Evolutionary conservation across 164 flowering plant genomes (phyloP).

Genomic region (Cinnamomum chago): DNA sequence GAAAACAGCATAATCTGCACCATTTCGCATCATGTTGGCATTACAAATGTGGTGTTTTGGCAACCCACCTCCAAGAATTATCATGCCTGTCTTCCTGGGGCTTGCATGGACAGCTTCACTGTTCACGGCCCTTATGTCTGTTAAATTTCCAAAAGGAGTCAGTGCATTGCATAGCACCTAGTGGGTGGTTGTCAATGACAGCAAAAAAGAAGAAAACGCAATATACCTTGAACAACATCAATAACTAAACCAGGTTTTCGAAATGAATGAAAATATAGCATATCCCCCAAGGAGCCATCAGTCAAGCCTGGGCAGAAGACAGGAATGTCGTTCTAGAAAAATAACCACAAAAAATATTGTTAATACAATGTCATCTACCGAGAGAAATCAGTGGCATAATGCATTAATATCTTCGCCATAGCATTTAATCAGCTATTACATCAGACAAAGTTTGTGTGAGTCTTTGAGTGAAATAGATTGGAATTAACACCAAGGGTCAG

Average conservation of each 20-base stretch:
- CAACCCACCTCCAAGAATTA: constrained; percentile 88
- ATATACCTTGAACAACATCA: constrained; percentile 76
- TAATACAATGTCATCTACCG: not conserved
- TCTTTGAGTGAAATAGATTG: too few species aligned
- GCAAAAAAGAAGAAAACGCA: not conserved
- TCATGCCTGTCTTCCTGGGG: constrained; percentile 87
- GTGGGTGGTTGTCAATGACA: not conserved
- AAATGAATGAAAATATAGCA: constrained; percentile 90
- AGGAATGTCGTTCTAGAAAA: constrained; percentile 64
- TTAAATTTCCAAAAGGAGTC: constrained; percentile 3
- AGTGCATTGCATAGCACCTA: not conserved
- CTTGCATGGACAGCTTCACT: constrained; percentile 87
- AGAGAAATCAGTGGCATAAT: too few species aligned
- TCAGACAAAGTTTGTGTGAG: too few species aligned
- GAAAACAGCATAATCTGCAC: constrained; percentile 93
- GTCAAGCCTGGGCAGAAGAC: constrained; percentile 92
- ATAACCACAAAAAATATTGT: not conserved
- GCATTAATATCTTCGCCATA: too few species aligned
- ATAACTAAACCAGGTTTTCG: constrained; percentile 72
- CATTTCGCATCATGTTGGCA: constrained; percentile 98
- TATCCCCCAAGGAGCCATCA: constrained; percentile 94
- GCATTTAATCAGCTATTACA: too few species aligned
- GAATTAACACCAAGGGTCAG: too few species aligned
- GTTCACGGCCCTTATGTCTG: constrained; percentile 89
- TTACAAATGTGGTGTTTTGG: constrained; percentile 98